Base-by-base conservation (phyloP, 148 eudicot species). In the Chenopodium album region DNA sequence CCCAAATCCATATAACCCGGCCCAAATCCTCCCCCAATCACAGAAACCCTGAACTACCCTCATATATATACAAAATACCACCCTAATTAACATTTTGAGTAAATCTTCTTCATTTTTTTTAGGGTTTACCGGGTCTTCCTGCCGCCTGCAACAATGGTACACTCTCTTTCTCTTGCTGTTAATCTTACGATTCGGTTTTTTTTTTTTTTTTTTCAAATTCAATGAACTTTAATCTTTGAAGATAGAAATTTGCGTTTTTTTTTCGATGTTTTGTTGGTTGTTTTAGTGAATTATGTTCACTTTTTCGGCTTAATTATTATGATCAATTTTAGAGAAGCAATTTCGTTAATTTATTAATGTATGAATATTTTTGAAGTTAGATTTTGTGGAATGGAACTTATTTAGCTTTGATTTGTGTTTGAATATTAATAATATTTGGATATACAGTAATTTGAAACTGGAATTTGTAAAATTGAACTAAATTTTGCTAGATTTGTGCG, bases 111-210 rank as follows among this genome's bases (percentile, higher is more conserved):
- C 71, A 29, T 66, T 37, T 1, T 66, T 29, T 12, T 67, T 67
- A 67, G 71, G 71, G 71, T 67, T 67, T 29, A 9, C 17, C 1
- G 4, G 22, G 1, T 67, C 19, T 67, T 65, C 17, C 14, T 67
- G 71, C 71, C 71, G 71, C 71, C n/a, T 13, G 71, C 5, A 66
- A 67, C 71, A 67, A 67, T 67, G 71, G 71, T 67, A 29, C 71
- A 29, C 3, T 65, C 32, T 65, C 32, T 26, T 65, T 29, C 41
- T 67, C 19, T 16, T 67, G 17, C 37, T 67, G 6, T 67, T 10
- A 28, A 67, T 11, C 71, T 67, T 17, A 37, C 7, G 31, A 14
- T 67, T 67, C 11, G 71, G 0, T 4, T 9, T 29, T 2, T 13
- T 65, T 28, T 34, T 34, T 34, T 34, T 37, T 37, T 37, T 37